phyloP scores from a whole-genome alignment of 163 green algal species.

The Chlamydomonas reinhardtii region DNA sequence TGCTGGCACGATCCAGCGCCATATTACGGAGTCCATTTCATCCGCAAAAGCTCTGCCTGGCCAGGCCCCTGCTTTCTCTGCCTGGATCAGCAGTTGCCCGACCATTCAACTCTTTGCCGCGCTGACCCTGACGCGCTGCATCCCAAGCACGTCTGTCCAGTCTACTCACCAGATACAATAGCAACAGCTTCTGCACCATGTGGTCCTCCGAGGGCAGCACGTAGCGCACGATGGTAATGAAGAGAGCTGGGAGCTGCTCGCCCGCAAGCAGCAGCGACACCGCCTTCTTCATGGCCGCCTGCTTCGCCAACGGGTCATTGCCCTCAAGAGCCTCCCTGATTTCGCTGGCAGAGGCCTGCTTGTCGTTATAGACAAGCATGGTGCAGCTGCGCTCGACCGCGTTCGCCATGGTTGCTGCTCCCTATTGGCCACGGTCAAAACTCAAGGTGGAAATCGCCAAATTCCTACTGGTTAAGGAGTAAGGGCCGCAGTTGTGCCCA shows the following conservation, averaged over 20 bases:
- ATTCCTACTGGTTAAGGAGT: no score
- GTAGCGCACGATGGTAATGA: slow-evolving; percentile 99
- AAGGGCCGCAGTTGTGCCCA: no score
- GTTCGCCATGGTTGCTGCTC: slow-evolving; percentile 68
- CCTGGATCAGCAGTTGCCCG: neutral
- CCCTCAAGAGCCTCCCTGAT: slow-evolving; percentile 97
- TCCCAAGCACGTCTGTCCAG: no score
- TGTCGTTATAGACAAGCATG: slow-evolving; percentile 96
- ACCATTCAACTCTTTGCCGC: neutral
- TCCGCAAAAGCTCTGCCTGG: no score
- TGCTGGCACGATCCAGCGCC: no score
- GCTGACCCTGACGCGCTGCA: neutral
- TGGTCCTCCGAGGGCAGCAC: slow-evolving; percentile 99
- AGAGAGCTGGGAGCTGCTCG: slow-evolving; percentile 96
- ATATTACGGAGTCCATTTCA: no score
- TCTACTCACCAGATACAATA: slow-evolving; percentile 95
- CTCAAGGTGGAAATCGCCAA: no score
- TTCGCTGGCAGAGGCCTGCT: slow-evolving; percentile 82
- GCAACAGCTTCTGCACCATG: slow-evolving; percentile 98
- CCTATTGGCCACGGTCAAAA: no score
- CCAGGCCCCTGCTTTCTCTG: no score
- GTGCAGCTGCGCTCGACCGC: slow-evolving; percentile 85
- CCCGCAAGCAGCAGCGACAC: slow-evolving; percentile 95
- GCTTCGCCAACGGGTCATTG: slow-evolving; percentile 87
- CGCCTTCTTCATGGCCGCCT: slow-evolving; percentile 95